Evolutionary conservation across 106 monocot species (phyloP).

Genomic region (Ottelia alismoides): DNA sequence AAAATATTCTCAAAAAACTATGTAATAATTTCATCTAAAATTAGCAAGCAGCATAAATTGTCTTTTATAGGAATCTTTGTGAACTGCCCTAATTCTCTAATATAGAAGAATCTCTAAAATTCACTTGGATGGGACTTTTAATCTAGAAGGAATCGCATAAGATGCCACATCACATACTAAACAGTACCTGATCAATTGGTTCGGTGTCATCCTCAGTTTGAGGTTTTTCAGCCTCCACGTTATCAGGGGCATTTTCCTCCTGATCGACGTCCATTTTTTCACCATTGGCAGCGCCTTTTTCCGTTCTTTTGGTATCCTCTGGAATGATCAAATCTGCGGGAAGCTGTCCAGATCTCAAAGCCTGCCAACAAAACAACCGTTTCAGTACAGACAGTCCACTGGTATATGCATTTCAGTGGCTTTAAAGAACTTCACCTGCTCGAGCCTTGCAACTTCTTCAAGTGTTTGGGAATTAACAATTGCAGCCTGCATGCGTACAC

Average conservation of each 20-base stretch:
- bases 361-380: slow-evolving; percentile 30
- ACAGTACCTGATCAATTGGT: slow-evolving; percentile 76
- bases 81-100: too few relatives aligned
- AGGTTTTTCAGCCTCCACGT: slow-evolving; percentile 5
- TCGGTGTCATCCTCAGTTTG: slow-evolving; percentile 23
- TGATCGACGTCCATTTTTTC: slow-evolving; percentile 62
- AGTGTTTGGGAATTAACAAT: slow-evolving; percentile 95
- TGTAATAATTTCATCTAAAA: too few relatives aligned
- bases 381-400: neutral
- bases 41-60: too few relatives aligned
- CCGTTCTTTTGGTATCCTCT: slow-evolving; percentile 18
- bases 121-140: too few relatives aligned
- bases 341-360: slow-evolving; percentile 78
- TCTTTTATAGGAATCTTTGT: too few relatives aligned
- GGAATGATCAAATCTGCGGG: slow-evolving; percentile 57
- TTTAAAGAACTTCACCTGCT: slow-evolving; percentile 46
- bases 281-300: slow-evolving; percentile 12
- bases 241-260: slow-evolving; percentile 7
- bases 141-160: too few relatives aligned
- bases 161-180: too few relatives aligned
- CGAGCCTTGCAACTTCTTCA: slow-evolving; percentile 93
- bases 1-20: too few relatives aligned
- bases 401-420: neutral
- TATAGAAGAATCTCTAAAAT: too few relatives aligned
- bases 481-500: slow-evolving; percentile 66